Percentiles rank a stretch among this genome's conserved stretches.
These are phyloP conservation scores for Pseudocercospora pini-densiflorae DNA, from an alignment of 2,329 filamentous ascomycete genomes.

Conservation along the genomic window DNA sequence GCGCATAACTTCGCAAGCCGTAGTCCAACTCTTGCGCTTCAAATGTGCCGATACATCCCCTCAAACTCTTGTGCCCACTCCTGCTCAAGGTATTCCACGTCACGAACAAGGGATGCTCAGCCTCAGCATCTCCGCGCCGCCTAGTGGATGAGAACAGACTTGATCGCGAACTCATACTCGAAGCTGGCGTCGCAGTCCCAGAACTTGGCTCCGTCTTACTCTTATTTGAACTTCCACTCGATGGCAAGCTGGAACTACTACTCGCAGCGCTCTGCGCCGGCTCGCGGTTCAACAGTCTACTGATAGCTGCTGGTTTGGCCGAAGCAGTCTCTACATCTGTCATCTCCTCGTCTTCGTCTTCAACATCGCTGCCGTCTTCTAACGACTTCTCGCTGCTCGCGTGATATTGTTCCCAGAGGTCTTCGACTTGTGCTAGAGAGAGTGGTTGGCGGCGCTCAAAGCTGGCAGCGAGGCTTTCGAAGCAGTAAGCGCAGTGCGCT, in stretches of 20 bases:
- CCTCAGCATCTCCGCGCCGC: conserved; percentile 33
- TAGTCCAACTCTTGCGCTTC: conserved; percentile 72
- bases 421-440: conserved; percentile 70
- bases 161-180: conserved; percentile 51
- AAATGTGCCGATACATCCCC: conserved; percentile 97
- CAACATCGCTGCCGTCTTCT: conserved; percentile 43
- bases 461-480: conserved; percentile 79
- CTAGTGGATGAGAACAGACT: conserved; percentile 47
- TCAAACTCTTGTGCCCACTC: conserved; percentile 68
- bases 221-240: conserved; percentile 21
- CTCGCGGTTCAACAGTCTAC: conserved; percentile 44
- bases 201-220: conserved; percentile 21
- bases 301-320: conserved; percentile 49
- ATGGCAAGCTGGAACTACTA: conserved; percentile 37
- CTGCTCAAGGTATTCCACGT: conserved; percentile 83
- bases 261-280: conserved; percentile 27
- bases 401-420: conserved; percentile 65
- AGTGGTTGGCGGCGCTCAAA: conserved; percentile 73
- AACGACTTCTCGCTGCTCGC: conserved; percentile 40
- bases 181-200: conserved; percentile 38
- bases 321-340: conserved; percentile 32
- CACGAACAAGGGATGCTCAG: conserved; percentile 77
- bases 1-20: conserved; percentile 78
- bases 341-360: conserved; percentile 41
- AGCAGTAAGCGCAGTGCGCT: conserved; percentile 90